Evolutionary conservation across 2,329 filamentous ascomycete species (phyloP), one percentile per base, ranked within the genome.

Genomic region (Chaetomium strumarium): DNA sequence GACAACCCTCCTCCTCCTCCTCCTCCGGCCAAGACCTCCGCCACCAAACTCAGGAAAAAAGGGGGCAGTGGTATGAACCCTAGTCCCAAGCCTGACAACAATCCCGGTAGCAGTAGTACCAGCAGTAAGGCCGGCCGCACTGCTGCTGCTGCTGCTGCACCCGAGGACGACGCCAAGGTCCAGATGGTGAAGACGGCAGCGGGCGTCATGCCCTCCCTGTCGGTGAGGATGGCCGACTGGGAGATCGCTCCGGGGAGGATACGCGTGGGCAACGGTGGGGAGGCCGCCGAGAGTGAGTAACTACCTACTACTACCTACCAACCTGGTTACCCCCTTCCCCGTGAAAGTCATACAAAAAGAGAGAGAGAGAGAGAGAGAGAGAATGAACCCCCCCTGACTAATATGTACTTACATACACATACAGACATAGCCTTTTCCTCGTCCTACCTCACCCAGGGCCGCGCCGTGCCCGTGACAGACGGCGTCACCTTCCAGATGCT

Each of bases 391-490:
- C n/a, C n/a, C 24, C 24, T 24, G 24, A 10, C 40, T 7, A 46
- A 3, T 10, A 16, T 29, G 7, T 9, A n/a, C 17, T 39, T 14
- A 19, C 14, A 5, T 8, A 10, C 31, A 19, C 29, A 37, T 4
- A 14, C 17, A 56, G 56, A 55, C 24, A 43, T 60, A 10, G 56
- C 56, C 29, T 56, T 51, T 51, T 58, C 56, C 19, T 58, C 56
- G 3, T 46, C 50, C 19, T 58, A 52, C 31, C 45, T 60, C 44
- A 16, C 56, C 16, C 42, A 53, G 8, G 44, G 36, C 24, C 31
- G 38, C 11, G 20, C 40, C 12, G 46, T 51, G 11, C 41, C 49
- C n/a, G 39, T 58, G 17, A 20, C 48, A 8, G 30, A 49, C 13
- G 49, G 31, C 19, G 49, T 39, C 1, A 49, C 43, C 0, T 58